phyloP scores from a whole-genome alignment of 805 yeast genomes.

The Pichia nakasei region DNA sequence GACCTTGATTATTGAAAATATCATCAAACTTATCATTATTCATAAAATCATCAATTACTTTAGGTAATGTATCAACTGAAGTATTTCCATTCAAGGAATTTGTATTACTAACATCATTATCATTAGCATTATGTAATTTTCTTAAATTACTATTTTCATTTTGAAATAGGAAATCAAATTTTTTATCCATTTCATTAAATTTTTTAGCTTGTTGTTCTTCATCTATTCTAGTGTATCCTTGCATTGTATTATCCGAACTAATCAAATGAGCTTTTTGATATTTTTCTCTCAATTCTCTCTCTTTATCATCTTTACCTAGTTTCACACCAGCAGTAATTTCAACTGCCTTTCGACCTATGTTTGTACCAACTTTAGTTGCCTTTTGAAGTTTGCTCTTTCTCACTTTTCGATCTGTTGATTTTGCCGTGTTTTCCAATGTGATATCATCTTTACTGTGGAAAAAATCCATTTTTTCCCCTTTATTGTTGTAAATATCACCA shows the following conservation, averaged over 20 bases:
- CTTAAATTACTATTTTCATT: constrained; percentile 26
- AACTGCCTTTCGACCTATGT: constrained; percentile 7
- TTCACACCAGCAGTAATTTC: constrained; percentile 7
- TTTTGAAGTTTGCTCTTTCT: constrained; percentile 8
- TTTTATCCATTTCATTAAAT: constrained; percentile 42
- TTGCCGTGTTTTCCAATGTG: constrained; percentile 5
- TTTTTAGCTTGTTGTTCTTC: constrained; percentile 79
- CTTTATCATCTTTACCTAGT: constrained; percentile 7
- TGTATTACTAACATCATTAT: not conserved
- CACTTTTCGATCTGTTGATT: constrained; percentile 1
- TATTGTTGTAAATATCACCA: constrained; percentile 66
- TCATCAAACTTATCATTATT: constrained; percentile 20
- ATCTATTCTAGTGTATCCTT: constrained; percentile 83
- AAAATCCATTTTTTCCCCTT: constrained; percentile 52
- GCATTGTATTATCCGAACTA: constrained; percentile 40
- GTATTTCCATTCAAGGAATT: not conserved
- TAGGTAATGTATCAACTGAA: not conserved
- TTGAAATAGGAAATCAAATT: constrained; percentile 44
- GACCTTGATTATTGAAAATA: constrained; percentile 14
- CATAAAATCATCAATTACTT: constrained; percentile 11
- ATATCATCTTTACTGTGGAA: constrained; percentile 23
- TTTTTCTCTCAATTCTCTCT: constrained; percentile 8
- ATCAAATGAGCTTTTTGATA: constrained; percentile 17
- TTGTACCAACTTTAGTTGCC: constrained; percentile 1
- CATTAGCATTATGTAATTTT: constrained; percentile 18